Percentiles rank a stretch among this genome's conserved stretches.
phyloP scores from a whole-genome alignment of 257 asterid species.

The Striga asiatica region DNA sequence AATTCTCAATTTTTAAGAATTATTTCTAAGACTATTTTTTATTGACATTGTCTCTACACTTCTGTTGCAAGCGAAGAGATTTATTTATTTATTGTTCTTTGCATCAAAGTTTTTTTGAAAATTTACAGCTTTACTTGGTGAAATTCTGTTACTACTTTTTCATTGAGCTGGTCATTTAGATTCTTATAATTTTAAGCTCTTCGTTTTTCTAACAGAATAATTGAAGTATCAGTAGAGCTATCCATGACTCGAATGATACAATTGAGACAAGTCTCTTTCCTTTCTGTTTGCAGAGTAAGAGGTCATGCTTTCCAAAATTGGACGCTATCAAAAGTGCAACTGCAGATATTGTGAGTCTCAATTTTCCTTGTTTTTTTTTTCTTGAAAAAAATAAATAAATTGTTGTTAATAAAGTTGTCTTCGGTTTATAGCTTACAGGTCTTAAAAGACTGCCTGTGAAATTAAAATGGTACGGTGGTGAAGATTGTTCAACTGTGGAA shows the following conservation, averaged over 20 bases:
- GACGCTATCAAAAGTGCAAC: conserved; percentile 89
- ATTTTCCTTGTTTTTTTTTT: neutral
- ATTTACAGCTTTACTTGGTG: neutral
- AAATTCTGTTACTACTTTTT: neutral
- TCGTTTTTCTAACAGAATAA: neutral
- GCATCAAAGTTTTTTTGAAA: too few relatives aligned
- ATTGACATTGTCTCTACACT: too few relatives aligned
- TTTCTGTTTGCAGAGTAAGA: conserved; percentile 57
- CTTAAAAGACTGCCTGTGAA: conserved; percentile 43
- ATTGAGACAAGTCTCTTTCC: conserved; percentile 5
- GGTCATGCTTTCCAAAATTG: conserved; percentile 79
- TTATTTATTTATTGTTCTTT: too few relatives aligned
- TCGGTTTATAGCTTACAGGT: conserved; percentile 69
- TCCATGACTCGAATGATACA: neutral
- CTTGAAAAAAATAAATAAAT: neutral
- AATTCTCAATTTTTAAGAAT: conserved; percentile 15
- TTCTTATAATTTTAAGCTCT: neutral
- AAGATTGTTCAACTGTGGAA: conserved; percentile 52
- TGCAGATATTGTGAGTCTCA: conserved; percentile 73
- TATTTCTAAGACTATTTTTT: too few relatives aligned
- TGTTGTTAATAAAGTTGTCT: conserved; percentile 7
- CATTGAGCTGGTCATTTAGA: neutral
- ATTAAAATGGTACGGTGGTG: conserved; percentile 53
- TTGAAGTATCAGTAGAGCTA: neutral
- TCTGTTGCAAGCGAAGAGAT: too few relatives aligned